Base-by-base conservation (phyloP, 352 stramenopile species). In the Globisporangium nagaii region DNA sequence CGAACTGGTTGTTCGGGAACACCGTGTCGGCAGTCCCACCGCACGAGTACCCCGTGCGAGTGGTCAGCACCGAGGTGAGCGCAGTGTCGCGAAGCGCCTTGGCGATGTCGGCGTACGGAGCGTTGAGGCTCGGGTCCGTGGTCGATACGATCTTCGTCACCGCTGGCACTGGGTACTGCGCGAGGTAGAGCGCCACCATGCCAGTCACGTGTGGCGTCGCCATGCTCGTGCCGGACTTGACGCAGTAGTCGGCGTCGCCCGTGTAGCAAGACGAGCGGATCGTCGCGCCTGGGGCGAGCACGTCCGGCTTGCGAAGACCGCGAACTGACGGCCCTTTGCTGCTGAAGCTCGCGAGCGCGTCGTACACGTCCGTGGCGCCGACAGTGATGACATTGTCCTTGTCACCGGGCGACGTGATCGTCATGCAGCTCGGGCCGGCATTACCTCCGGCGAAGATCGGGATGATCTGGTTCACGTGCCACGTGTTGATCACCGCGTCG, bases 161-260 rank as follows among this genome's bases (percentile, higher is more conserved):
- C 13, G 17, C 34, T 8, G 11, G 55, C 48, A 35, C 77, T 62
- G 36, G 86, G 45, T 27, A 69, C n/a, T 5, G 60, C 56, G 60
- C 74, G 20, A 88, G 56, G 34, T 82, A 73, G 1, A 90, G 53
- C 10, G 75, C 77, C 24, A 87, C 72, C 4, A 69, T 66, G 30
- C 77, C 79, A 1, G 69, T 30, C 8, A 90, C 79, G 45, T 90
- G 79, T 3, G 79, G 77, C 6, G 78, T 57, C 1, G 77, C 79
- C 72, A 86, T 84, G 50, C 77, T 88, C 1, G 79, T 86, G 28
- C 77, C 79, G 4, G 69, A 84, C 57, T 82, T 84, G 57, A 71
- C 65, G 39, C 64, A 85, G 52, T 84, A 86, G 20, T 60, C 65
- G 1, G 40, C 45, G 42, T 85, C 73, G 22, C 70, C 65, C 15